A percentile compares a stretch with the other conserved stretches of the same genome.
Conservation (phyloP, 2,329 filamentous ascomycete genomes). For the Xenoacremonium recifei region DNA sequence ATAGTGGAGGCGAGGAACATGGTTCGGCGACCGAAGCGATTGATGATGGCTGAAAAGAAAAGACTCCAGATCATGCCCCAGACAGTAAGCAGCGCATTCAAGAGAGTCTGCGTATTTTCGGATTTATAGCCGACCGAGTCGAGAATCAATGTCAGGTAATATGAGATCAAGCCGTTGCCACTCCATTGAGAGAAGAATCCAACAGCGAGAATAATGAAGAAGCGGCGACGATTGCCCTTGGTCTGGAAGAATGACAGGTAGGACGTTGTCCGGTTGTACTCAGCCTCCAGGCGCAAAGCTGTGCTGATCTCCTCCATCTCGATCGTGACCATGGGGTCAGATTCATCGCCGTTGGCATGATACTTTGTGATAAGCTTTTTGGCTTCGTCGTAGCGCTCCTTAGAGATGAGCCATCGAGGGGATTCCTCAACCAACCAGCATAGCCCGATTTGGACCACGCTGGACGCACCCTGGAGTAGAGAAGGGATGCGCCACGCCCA, state of each 20-base stretch:
- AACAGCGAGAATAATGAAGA: constrained; percentile 9
- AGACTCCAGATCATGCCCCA: too few species aligned
- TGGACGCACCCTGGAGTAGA: constrained; percentile 17
- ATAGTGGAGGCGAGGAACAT: too few species aligned
- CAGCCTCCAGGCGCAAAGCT: constrained; percentile 15
- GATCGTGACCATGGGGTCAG: constrained; percentile 6
- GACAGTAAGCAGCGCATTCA: too few species aligned
- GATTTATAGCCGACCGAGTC: too few species aligned
- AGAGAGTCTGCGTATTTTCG: too few species aligned
- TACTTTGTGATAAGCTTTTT: constrained; percentile 19
- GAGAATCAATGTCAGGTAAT: too few species aligned
- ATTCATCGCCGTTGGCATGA: constrained; percentile 2
- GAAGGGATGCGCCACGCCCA: constrained; percentile 35
- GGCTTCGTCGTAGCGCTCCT: constrained; percentile 34
- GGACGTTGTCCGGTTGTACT: constrained; percentile 8
- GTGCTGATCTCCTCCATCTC: constrained; percentile 16
- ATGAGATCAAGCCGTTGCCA: constrained; percentile 12
- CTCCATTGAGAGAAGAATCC: constrained; percentile 19
- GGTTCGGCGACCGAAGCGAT: too few species aligned
- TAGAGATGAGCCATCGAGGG: constrained; percentile 55
- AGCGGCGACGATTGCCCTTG: constrained; percentile 7
- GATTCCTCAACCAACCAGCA: constrained; percentile 58
- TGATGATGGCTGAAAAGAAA: too few species aligned
- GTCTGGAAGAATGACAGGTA: constrained; percentile 11
- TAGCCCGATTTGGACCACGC: constrained; percentile 14